A percentile compares a stretch with the other conserved stretches of the same genome.
These are phyloP conservation scores for Chaetomidium leptoderma DNA, from an alignment of 495 filamentous ascomycete species.

Conservation along the genomic window DNA sequence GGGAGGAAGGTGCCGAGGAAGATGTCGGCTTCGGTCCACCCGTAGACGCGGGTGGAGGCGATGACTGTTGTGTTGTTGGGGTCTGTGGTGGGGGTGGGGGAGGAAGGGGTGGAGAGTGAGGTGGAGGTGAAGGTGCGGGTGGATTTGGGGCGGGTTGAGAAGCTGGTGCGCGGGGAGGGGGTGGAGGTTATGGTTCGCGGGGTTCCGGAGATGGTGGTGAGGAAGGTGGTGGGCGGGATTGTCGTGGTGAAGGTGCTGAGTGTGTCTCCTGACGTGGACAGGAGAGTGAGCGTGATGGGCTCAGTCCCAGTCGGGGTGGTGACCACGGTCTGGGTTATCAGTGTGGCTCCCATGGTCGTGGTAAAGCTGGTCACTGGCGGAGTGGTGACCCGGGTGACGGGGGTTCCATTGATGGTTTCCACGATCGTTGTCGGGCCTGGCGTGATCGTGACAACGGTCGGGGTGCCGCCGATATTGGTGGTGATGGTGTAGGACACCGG, in stretches of 20 bases:
- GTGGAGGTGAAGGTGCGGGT: constrained; percentile 28
- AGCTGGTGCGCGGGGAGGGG: constrained; percentile 20
- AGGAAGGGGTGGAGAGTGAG: constrained; percentile 8
- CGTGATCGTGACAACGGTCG: constrained; percentile 24
- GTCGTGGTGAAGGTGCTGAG: constrained; percentile 30
- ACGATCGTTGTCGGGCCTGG: constrained; percentile 26
- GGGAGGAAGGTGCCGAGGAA: constrained; percentile 39
- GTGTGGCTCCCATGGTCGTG: constrained; percentile 27
- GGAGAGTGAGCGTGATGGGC: constrained; percentile 29
- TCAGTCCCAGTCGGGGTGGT: constrained; percentile 28
- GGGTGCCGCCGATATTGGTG: constrained; percentile 27
- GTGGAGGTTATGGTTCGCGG: constrained; percentile 31
- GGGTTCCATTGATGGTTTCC: constrained; percentile 28
- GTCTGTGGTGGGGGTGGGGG: neutral
- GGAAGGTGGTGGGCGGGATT: constrained; percentile 22
- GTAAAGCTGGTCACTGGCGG: constrained; percentile 30
- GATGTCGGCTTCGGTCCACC: constrained; percentile 28
- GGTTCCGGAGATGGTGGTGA: constrained; percentile 31
- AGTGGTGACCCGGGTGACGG: constrained; percentile 25
- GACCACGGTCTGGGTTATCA: constrained; percentile 24
- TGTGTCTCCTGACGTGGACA: constrained; percentile 24
- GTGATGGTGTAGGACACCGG: constrained; percentile 25
- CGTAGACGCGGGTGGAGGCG: constrained; percentile 19
- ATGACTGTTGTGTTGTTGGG: constrained; percentile 17
- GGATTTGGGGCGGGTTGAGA: constrained; percentile 21